phyloP scores from a whole-genome alignment of 352 stramenopile species.

The Pelagophyceae sp. region DNA sequence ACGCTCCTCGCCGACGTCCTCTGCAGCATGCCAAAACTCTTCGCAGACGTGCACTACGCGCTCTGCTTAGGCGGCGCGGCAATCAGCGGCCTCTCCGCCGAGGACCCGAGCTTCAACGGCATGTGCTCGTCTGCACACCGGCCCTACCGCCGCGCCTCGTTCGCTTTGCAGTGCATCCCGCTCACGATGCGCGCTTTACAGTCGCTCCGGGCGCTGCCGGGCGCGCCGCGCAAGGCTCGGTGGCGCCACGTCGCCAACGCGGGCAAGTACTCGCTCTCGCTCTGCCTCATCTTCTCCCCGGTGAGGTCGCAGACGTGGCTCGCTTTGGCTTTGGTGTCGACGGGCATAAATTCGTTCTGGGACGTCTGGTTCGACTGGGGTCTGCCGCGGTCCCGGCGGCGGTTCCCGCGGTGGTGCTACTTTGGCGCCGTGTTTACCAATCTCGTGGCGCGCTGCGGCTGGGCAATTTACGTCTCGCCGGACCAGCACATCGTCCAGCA shows the following conservation, averaged over 20 bases:
- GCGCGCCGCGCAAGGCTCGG: too few species aligned
- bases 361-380: conserved; percentile 15
- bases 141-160: too few species aligned
- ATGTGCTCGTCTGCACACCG: too few species aligned
- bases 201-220: too few species aligned
- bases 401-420: conserved; percentile 1
- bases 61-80: not conserved
- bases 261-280: too few species aligned
- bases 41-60: conserved; percentile 5
- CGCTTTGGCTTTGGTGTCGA: not conserved
- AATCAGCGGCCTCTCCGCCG: too few species aligned
- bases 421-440: not conserved
- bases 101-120: too few species aligned
- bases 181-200: too few species aligned
- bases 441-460: not conserved
- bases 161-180: too few species aligned
- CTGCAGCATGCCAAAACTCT: conserved; percentile 9
- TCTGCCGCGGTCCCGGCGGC: not conserved
- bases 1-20: conserved; percentile 19
- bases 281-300: too few species aligned
- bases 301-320: too few species aligned
- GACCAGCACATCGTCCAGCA: not conserved
- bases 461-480: conserved; percentile 15
- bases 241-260: too few species aligned
- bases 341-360: not conserved